phyloP scores from a whole-genome alignment of 1,284 basidiomycete species.

The Sanguinoderma infundibulare region DNA sequence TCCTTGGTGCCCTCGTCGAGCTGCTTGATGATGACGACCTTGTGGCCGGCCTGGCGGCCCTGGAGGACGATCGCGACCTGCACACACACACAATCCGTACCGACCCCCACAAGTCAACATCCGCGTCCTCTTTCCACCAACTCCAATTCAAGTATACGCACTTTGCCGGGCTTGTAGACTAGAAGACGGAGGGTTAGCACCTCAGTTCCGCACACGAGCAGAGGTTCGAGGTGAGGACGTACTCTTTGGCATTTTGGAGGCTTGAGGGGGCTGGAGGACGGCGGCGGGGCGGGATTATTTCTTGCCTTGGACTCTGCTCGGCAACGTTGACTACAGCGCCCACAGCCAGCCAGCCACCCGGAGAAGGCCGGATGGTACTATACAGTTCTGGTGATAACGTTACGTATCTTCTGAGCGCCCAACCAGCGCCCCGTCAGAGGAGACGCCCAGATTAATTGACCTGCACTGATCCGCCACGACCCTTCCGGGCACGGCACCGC shows the following conservation, averaged over 20 bases:
- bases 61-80: conserved; percentile 94
- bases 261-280: conserved; percentile 34
- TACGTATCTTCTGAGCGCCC: too few relatives aligned
- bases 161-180: conserved; percentile 99
- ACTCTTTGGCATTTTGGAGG: conserved; percentile 75
- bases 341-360: conserved; percentile 35
- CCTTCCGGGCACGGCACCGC: too few relatives aligned
- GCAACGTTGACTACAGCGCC: conserved; percentile 12
- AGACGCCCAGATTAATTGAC: too few relatives aligned
- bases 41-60: conserved; percentile 95
- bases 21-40: conserved; percentile 91
- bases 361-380: conserved; percentile 31
- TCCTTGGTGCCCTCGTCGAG: conserved; percentile 89
- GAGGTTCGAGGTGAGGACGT: conserved; percentile 18
- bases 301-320: conserved; percentile 26
- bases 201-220: neutral
- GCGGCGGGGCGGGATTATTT: conserved; percentile 27
- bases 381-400: conserved; percentile 25
- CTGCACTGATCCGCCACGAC: too few relatives aligned
- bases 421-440: too few relatives aligned
- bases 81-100: too few relatives aligned
- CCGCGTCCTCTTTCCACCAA: too few relatives aligned
- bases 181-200: conserved; percentile 35
- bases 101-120: neutral
- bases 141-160: conserved; percentile 36